These are phyloP conservation scores for Cladosporium sp. DNA, from an alignment of 2,329 filamentous ascomycete species.

Conservation along the genomic window DNA sequence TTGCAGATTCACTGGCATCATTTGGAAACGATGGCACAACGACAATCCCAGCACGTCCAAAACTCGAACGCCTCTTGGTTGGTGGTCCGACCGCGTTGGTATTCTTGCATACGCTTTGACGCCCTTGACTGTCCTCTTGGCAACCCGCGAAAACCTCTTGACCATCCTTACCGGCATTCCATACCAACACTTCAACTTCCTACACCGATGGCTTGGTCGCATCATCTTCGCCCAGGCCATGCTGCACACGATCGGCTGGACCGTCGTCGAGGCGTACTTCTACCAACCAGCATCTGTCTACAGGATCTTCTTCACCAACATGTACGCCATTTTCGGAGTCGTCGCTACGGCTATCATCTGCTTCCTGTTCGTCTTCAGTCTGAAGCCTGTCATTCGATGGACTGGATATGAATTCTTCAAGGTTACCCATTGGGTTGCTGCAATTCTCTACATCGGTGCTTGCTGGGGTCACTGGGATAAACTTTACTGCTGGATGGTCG, in stretches of 20 bases:
- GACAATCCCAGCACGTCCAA: conserved; percentile 50
- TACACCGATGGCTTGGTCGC: conserved; percentile 70
- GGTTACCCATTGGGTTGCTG: conserved; percentile 66
- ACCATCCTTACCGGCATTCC: conserved; percentile 65
- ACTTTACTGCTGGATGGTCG: conserved; percentile 62
- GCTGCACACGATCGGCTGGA: conserved; percentile 67
- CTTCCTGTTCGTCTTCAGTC: conserved; percentile 55
- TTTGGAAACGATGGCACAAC: conserved; percentile 63
- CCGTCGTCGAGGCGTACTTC: conserved; percentile 56
- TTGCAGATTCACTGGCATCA: conserved; percentile 47
- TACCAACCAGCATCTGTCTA: conserved; percentile 62
- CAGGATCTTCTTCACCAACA: conserved; percentile 52
- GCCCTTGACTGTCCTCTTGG: conserved; percentile 60
- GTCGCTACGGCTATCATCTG: conserved; percentile 61
- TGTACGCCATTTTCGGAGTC: conserved; percentile 68
- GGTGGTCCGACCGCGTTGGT: conserved; percentile 64
- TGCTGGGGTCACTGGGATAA: conserved; percentile 70
- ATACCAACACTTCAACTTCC: conserved; percentile 70
- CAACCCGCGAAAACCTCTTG: conserved; percentile 63
- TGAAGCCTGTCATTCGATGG: conserved; percentile 52
- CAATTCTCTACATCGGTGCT: conserved; percentile 67
- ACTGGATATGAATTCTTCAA: conserved; percentile 75
- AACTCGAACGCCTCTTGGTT: conserved; percentile 59
- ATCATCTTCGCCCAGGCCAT: conserved; percentile 63
- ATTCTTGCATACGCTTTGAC: conserved; percentile 68